Evolutionary conservation across 2,329 filamentous ascomycete species (phyloP), one percentile per base, ranked within the genome.

Genomic region (Diaporthe caulivora): DNA sequence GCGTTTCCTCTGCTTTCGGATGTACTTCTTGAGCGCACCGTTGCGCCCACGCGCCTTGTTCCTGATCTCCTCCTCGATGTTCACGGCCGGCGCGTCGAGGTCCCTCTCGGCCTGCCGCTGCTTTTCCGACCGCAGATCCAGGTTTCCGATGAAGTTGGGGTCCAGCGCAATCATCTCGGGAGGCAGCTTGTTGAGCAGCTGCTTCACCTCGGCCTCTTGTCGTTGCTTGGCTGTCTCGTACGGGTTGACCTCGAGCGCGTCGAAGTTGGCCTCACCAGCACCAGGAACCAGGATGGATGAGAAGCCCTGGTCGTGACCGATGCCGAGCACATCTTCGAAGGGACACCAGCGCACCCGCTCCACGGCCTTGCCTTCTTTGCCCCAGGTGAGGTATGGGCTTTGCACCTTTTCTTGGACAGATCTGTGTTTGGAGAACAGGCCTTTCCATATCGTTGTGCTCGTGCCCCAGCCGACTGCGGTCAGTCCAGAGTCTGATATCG

Each of bases 81-180:
- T 87, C 49, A 84, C 82, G 1, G 87, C 86, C 77, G 92, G 92
- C 11, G 90, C 88, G 78, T 98, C 96, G 53, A 97, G 88, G 80
- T 97, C 93, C 80, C 90, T 92, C 79, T 97, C 95, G 34, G 91
- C 91, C 79, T 91, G 89, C 64, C 92, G 89, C 85, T 97, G 92
- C 84, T 94, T 89, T 75, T 95, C 91, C 47, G 93, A 94, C 67
- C 94, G 90, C 72, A 95, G 86, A 81, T 99, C 95, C 42, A 99
- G 87, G 77, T 92, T 94, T 71, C 97, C 97, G 78, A 99, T 91
- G 80, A 95, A 97, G 83, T 97, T 93, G 77, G 97, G 96, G 81
- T 99, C 93, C 29, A 99, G 87, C 1, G 95, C 94, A 76, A 99
- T 99, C 95, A 98, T 99, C 80, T 98, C 96, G 4, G 97, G 96